A percentile compares a stretch with the other conserved stretches of the same genome.
These are phyloP conservation scores for Ceratobasidium theobromae DNA, from an alignment of 1,284 basidiomycete genomes.

Conservation along the genomic window DNA sequence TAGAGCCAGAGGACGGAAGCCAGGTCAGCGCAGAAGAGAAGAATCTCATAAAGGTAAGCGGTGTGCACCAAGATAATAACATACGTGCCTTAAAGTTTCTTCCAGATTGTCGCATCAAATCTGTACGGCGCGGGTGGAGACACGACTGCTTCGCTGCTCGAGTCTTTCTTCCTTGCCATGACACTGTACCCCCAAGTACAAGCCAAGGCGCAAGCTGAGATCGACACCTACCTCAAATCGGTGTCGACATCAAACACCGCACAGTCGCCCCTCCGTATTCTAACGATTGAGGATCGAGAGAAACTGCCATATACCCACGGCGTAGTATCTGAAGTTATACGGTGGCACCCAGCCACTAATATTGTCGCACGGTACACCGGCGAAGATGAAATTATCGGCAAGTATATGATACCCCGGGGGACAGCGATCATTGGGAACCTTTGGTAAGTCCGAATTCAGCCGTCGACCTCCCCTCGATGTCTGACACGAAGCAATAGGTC, in stretches of 20 bases:
- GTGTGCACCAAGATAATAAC: too few relatives aligned
- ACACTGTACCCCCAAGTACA: constrained; percentile 44
- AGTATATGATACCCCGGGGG: neutral
- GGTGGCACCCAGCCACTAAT: constrained; percentile 38
- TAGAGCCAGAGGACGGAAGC: neutral
- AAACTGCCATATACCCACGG: constrained; percentile 38
- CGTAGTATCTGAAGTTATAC: constrained; percentile 37
- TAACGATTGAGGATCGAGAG: constrained; percentile 37
- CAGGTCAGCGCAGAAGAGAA: neutral
- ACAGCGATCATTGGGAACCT: constrained; percentile 22
- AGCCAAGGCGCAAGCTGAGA: constrained; percentile 43
- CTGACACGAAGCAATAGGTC: neutral
- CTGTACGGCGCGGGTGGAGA: constrained; percentile 31
- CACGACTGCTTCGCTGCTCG: constrained; percentile 36
- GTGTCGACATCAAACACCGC: too few relatives aligned
- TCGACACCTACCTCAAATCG: constrained; percentile 40
- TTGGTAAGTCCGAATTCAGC: neutral
- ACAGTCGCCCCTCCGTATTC: constrained; percentile 31
- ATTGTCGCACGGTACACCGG: neutral
- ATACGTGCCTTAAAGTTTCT: too few relatives aligned
- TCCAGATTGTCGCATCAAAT: neutral
- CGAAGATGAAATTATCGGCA: neutral
- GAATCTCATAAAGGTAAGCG: constrained; percentile 13
- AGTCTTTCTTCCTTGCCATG: constrained; percentile 42
- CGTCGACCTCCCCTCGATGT: neutral